These are phyloP conservation scores for Trifolium repens DNA, from an alignment of 306 rosid genomes.

Conservation along the genomic window DNA sequence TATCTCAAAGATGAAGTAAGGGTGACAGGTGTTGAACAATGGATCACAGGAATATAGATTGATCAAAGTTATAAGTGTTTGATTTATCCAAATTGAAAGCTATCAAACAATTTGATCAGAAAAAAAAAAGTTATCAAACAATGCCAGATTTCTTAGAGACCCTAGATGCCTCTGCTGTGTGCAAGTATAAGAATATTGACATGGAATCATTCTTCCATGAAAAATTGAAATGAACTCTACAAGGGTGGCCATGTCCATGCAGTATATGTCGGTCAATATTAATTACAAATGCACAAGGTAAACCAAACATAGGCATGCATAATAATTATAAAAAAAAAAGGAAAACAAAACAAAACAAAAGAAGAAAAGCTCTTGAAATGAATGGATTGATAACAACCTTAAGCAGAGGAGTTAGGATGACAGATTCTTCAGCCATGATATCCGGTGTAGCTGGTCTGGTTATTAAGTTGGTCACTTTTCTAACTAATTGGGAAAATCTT, in stretches of 20 bases:
- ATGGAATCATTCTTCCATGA: not conserved
- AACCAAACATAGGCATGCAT: not conserved
- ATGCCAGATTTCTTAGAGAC: not conserved
- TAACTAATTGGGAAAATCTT: constrained; percentile 55
- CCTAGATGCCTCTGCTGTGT: not conserved
- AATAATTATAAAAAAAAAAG: not conserved
- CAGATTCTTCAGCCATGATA: constrained; percentile 51
- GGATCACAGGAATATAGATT: not conserved
- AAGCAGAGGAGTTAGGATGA: constrained; percentile 57
- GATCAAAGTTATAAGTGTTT: constrained; percentile 10
- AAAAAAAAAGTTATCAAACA: not conserved
- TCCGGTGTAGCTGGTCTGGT: constrained; percentile 42
- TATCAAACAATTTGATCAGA: not conserved
- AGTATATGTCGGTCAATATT: constrained; percentile 9
- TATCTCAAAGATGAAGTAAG: not conserved
- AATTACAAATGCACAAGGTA: not conserved
- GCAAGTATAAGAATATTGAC: not conserved
- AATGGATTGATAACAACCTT: constrained; percentile 52
- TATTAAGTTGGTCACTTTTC: constrained; percentile 53
- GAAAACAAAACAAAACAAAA: not conserved
- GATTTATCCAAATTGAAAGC: constrained; percentile 13
- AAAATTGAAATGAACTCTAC: not conserved
- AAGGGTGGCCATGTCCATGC: not conserved
- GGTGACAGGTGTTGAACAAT: constrained; percentile 4
- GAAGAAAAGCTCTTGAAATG: constrained; percentile 11